Percentiles rank a stretch among this genome's conserved stretches.
Evolutionary conservation across 345 rosid genomes (phyloP).

Genomic region (Salix brachista): DNA sequence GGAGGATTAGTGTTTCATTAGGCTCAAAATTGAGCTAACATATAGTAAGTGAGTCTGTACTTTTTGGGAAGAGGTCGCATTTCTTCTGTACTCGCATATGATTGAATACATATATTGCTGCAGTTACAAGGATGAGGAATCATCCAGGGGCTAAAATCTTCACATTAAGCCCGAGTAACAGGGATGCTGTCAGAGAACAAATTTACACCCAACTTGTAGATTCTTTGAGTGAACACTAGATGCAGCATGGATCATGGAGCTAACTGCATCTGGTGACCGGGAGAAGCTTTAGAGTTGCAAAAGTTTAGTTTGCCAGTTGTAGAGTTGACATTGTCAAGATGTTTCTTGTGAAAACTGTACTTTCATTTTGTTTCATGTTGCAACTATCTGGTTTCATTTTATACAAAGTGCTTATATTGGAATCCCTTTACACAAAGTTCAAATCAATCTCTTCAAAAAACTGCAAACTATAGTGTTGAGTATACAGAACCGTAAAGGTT

Average conservation of each 20-base stretch:
- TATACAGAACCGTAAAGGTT: no score
- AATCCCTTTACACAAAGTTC: not conserved
- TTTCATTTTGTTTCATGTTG: not conserved
- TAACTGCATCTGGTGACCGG: no score
- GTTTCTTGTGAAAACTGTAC: not conserved
- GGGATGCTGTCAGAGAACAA: slow-evolving; percentile 47
- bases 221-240: slow-evolving; percentile 27
- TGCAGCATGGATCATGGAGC: not conserved
- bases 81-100: not conserved
- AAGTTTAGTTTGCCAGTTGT: no score
- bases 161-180: slow-evolving; percentile 40
- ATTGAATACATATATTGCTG: slow-evolving; percentile 8
- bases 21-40: not conserved
- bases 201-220: slow-evolving; percentile 36
- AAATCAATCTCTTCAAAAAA: not conserved
- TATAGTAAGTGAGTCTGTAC: not conserved
- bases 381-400: not conserved
- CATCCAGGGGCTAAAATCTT: slow-evolving; percentile 53
- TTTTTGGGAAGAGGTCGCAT: not conserved
- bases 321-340: no score
- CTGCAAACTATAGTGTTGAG: no score
- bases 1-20: not conserved
- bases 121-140: slow-evolving; percentile 61
- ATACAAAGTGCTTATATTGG: no score
- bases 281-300: no score